Evolutionary conservation across 108 stramenopile species (phyloP), one percentile per base, ranked within the genome.

Genomic region (Pseudonitzschia multistriata): DNA sequence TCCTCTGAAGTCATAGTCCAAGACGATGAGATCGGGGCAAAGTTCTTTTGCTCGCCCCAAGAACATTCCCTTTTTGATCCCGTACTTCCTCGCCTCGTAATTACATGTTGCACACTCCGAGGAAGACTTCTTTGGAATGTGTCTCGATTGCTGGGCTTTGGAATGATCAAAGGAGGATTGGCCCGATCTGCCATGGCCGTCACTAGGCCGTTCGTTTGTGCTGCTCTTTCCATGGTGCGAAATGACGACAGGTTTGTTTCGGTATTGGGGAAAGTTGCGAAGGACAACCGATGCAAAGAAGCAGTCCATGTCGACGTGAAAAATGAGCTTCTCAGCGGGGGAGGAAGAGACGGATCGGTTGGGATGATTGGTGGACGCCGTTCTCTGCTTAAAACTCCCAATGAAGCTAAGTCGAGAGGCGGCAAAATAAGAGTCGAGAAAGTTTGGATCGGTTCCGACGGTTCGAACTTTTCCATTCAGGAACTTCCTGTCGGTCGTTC

Each of bases 281-380:
- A 96, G 71, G 11, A 81, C 88, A 49, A 96, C 97, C 42, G 84
- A 62, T 0, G 91, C 96, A 81, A 97, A 97, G 83, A 96, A 97
- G 72, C 95, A 96, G 78, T 97, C 97, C 96, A 97, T 96, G 68
- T 97, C 97, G 3, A 96, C 88, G 61, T 96, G 96, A 57, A 97
- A 85, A 22, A 97, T 85, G 53, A 85, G 88, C 49, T 92, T 81
- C 33, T 78, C 39, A 8, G 28, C 30, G 47, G 50, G 28, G 33
- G 66, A 36, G 49, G 33, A 52, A 19, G 31, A n/a, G 4, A 17
- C 63, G 37, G 6, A 14, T 34, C 45, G 62, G 49, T 65, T 55
- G 49, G 33, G 13, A 34, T 49, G 28, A 10, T 35, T 31, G 5
- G 60, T 36, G 10, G 71, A 42, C 55, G 71, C 24, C 31, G 57